These are phyloP conservation scores for Candida loeiensis DNA, from an alignment of 805 yeast genomes.

Conservation along the genomic window DNA sequence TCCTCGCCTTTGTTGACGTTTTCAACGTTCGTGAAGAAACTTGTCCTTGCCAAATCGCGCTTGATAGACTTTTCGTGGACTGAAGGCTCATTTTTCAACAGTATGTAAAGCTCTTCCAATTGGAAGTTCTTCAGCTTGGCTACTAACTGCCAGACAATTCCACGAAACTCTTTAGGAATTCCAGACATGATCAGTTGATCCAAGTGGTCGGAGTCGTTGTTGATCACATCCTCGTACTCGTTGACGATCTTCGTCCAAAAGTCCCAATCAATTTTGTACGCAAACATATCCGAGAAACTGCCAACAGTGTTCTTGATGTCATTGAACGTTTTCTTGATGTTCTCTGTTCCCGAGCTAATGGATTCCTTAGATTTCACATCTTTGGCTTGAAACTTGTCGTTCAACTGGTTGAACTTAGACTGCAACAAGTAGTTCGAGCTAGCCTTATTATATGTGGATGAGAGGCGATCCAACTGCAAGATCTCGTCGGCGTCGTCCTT, in stretches of 20 bases:
- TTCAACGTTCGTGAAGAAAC: slow-evolving; percentile 62
- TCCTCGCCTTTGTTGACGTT: slow-evolving; percentile 58
- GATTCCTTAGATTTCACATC: slow-evolving; percentile 50
- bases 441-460: slow-evolving; percentile 18
- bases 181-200: slow-evolving; percentile 66
- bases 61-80: slow-evolving; percentile 72
- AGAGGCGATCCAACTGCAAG: slow-evolving; percentile 14
- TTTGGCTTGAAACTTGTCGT: slow-evolving; percentile 46
- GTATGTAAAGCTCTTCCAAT: slow-evolving; percentile 56
- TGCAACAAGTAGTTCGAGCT: slow-evolving; percentile 51
- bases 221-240: slow-evolving; percentile 67
- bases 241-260: slow-evolving; percentile 84
- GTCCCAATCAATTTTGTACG: slow-evolving; percentile 62
- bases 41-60: slow-evolving; percentile 81
- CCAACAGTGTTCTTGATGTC: slow-evolving; percentile 50
- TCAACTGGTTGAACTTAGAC: slow-evolving; percentile 55
- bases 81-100: slow-evolving; percentile 47
- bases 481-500: slow-evolving; percentile 6
- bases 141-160: slow-evolving; percentile 89
- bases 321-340: slow-evolving; percentile 39
- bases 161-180: slow-evolving; percentile 80
- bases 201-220: slow-evolving; percentile 56
- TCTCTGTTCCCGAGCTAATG: slow-evolving; percentile 35
- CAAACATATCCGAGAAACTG: slow-evolving; percentile 32
- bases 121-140: slow-evolving; percentile 70